Evolutionary conservation across 1,284 basidiomycete species (phyloP), one percentile per base, ranked within the genome.

Genomic region (Cutaneotrichosporon arboriforme): DNA sequence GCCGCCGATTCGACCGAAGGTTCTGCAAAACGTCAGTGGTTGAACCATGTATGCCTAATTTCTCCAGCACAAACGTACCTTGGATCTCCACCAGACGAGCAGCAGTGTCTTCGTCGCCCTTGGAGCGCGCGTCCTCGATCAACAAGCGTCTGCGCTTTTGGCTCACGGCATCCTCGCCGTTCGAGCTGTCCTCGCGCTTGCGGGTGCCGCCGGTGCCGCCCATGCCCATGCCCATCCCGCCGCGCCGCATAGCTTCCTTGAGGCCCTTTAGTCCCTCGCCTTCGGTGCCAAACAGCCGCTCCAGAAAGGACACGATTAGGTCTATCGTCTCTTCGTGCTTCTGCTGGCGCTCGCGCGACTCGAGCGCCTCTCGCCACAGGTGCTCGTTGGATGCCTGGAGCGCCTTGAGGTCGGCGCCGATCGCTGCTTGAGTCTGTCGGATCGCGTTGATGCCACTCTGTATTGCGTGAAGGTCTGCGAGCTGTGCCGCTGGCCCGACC

Each of bases 251-350:
- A 18, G 67, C 72, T 60, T 72, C 69, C 48, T 69, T 70, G 39
- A 72, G 49, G 1, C 67, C 67, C 52, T 69, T 70, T 44, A 74
- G 48, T 0, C 68, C 67, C 52, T 74, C 68, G 42, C 72, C 72
- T 47, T 75, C 72, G 18, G 68, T 73, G 4, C 91, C 91, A 76
- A 97, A 97, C 2, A 97, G 86, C 23, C 90, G 85, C 17, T 91
- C 92, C 46, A 98, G 77, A 76, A 98, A 97, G 56, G 90, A 87
- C 58, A 98, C 80, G 59, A 98, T 97, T 54, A 90, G 81, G 69
- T 96, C 92, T 68, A 97, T 92, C n/a, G 91, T 97, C 72, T 97
- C 93, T 66, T 96, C 88, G 63, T 96, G 91, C 66, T 89, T 90
- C 66, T 90, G 85, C 66, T 92, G 85, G 54, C 86, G 81, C 61